Conservation (phyloP, 139 green algal species). For the Dunaliella sp. region DNA sequence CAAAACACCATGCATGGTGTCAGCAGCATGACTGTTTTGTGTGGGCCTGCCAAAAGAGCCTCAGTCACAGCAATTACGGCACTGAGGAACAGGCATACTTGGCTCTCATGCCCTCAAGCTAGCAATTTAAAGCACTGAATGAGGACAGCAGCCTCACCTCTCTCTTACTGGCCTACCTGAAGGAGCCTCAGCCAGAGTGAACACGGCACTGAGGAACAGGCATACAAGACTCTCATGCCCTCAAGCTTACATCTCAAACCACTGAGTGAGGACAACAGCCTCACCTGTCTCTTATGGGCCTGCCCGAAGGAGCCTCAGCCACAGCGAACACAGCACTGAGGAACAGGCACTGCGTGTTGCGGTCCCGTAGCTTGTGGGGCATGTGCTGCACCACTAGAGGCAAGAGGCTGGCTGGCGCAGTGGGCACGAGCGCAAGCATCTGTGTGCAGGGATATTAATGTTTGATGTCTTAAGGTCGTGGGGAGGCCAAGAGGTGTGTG, state of each 20-base stretch:
- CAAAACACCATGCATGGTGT: too few species aligned
- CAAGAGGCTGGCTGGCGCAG: slow-evolving; percentile 53
- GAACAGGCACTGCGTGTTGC: slow-evolving; percentile 72
- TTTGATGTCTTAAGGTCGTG: not conserved
- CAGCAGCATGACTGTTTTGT: too few species aligned
- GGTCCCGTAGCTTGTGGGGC: slow-evolving; percentile 68
- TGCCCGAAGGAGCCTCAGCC: slow-evolving; percentile 52
- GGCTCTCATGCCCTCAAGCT: too few species aligned
- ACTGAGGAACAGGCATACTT: slow-evolving; percentile 76
- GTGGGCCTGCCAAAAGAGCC: slow-evolving; percentile 34
- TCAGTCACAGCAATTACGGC: slow-evolving; percentile 61
- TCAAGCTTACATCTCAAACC: too few species aligned
- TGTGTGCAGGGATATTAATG: too few species aligned
- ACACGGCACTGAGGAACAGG: slow-evolving; percentile 65
- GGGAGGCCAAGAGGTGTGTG: slow-evolving; percentile 42
- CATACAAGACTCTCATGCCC: too few species aligned
- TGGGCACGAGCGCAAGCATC: slow-evolving; percentile 72
- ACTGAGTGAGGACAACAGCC: too few species aligned
- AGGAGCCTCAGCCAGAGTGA: slow-evolving; percentile 55
- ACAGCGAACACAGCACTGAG: slow-evolving; percentile 59
- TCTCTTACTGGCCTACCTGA: slow-evolving; percentile 56
- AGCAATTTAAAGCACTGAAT: too few species aligned
- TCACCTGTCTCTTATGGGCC: slow-evolving; percentile 50
- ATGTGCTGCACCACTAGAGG: slow-evolving; percentile 53
- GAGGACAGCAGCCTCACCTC: slow-evolving; percentile 8